phyloP scores from a whole-genome alignment of 768 basidiomycete genomes.

The Collybia nuda region DNA sequence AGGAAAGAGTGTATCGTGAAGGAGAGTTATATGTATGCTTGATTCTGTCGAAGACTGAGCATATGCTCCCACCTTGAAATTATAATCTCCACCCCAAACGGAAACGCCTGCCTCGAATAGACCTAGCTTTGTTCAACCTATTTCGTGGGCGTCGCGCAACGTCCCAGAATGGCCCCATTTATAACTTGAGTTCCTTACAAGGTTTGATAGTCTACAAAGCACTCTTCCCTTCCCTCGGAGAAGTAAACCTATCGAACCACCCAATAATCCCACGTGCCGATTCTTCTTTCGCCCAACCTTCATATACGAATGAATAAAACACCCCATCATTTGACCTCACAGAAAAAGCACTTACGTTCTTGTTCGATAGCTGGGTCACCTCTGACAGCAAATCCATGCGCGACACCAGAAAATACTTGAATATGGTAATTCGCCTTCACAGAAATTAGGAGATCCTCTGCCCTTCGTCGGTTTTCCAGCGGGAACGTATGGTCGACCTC shows the following conservation, averaged over 20 bases:
- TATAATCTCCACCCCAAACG: no score
- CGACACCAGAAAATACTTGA: slow-evolving; percentile 53
- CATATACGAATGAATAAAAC: not conserved
- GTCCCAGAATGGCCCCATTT: no score
- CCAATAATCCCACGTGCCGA: slow-evolving; percentile 46
- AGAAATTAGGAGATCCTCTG: slow-evolving; percentile 55
- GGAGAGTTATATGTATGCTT: no score
- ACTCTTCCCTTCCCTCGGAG: not conserved
- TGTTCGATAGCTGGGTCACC: slow-evolving; percentile 42
- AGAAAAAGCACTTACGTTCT: slow-evolving; percentile 27
- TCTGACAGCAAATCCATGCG: slow-evolving; percentile 50
- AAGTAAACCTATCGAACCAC: slow-evolving; percentile 51
- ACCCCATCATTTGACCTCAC: not conserved
- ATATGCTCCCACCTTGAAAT: no score
- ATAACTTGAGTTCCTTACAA: no score
- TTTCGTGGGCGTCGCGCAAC: no score
- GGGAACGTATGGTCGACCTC: slow-evolving; percentile 60
- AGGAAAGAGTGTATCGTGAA: no score
- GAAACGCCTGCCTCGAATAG: no score
- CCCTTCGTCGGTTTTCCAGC: slow-evolving; percentile 46
- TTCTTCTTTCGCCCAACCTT: slow-evolving; percentile 64
- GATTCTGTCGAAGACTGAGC: no score
- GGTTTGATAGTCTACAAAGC: no score
- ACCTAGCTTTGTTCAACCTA: no score
- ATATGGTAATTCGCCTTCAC: slow-evolving; percentile 53